Base-by-base conservation (phyloP, 441 rosid species). In the Pelargonium exstipulatum region DNA sequence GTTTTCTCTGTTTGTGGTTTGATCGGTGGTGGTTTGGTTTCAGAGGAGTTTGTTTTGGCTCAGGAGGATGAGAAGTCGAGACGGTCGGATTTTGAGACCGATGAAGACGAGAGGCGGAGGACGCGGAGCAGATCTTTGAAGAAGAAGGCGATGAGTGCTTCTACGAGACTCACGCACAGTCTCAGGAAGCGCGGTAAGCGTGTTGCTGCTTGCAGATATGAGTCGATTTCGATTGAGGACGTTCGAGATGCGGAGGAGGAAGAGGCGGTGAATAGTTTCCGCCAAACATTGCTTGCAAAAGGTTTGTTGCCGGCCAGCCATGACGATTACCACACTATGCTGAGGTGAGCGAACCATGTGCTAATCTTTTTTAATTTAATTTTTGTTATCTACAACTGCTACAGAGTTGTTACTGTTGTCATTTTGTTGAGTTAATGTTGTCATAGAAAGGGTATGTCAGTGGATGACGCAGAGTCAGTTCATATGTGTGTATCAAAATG, bases 211-310 rank as follows among this genome's bases (percentile, higher is more conserved):
- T 97, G 89, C 64, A 79, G 97, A 58, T 91, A 88, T 10, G 90
- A 97, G 79, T 88, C 97, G 67, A 90, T 92, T 69, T 95, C 95
- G 46, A 95, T 95, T 42, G 99, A 95, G 83, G 99, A 95, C 83
- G 83, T 92, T 51, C 81, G 98, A 16, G 95, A 92, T 80, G 80
- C 84, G 3, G 95, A 80, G 80, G 99, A 95, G 85, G 82, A 87
- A 40, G 89, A 75, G 65, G 93, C 87, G 65, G 98, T 95, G 72
- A 98, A 95, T 74, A 85, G 81, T 7, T 92, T 95, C 76, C 83
- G 97, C 45, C 98, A 89, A 75, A 75, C 88, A 5, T 77, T 95
- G 83, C 48, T 90, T 57, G 79, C 83, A 85, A 95, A 95, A 26
- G 96, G 92, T 74, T 64, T 95, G 74, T 90, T 92, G 40, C 95